These are phyloP conservation scores for Ascocoryne sarcoides DNA, from an alignment of 2,329 filamentous ascomycete genomes.

Conservation along the genomic window DNA sequence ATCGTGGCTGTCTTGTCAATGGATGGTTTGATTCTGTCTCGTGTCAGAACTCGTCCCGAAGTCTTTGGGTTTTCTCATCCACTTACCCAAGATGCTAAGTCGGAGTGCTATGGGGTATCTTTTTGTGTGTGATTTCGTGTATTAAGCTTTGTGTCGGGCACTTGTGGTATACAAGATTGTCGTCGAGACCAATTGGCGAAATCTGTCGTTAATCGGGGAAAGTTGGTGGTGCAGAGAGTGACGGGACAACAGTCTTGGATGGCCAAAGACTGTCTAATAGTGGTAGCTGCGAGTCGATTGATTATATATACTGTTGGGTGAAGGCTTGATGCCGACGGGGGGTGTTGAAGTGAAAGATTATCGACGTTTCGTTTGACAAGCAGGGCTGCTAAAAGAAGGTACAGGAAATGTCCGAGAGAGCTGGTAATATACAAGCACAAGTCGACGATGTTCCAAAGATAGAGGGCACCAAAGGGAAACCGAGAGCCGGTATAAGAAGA, in stretches of 20 bases:
- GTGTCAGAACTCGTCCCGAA: constrained; percentile 20
- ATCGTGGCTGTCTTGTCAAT: too few relatives aligned
- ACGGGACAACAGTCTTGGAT: constrained; percentile 29
- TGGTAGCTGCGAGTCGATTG: constrained; percentile 21
- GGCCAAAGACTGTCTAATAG: constrained; percentile 28
- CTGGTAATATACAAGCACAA: constrained; percentile 15
- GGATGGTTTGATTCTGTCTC: constrained; percentile 16
- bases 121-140: too few relatives aligned
- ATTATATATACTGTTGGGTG: constrained; percentile 27
- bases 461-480: constrained; percentile 2
- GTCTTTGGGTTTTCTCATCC: too few relatives aligned
- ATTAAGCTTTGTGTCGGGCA: not conserved
- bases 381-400: constrained; percentile 29
- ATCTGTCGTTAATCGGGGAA: constrained; percentile 13
- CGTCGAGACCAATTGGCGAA: not conserved
- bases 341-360: constrained; percentile 15
- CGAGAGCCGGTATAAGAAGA: constrained; percentile 27
- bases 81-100: too few relatives aligned
- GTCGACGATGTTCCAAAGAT: not conserved
- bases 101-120: too few relatives aligned
- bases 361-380: constrained; percentile 21
- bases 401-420: constrained; percentile 28
- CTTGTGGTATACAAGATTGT: not conserved
- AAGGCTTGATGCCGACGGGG: constrained; percentile 11
- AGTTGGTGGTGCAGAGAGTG: constrained; percentile 27